phyloP scores from a whole-genome alignment of 805 yeast genomes.

The Zygosaccharomyces rouxii region DNA sequence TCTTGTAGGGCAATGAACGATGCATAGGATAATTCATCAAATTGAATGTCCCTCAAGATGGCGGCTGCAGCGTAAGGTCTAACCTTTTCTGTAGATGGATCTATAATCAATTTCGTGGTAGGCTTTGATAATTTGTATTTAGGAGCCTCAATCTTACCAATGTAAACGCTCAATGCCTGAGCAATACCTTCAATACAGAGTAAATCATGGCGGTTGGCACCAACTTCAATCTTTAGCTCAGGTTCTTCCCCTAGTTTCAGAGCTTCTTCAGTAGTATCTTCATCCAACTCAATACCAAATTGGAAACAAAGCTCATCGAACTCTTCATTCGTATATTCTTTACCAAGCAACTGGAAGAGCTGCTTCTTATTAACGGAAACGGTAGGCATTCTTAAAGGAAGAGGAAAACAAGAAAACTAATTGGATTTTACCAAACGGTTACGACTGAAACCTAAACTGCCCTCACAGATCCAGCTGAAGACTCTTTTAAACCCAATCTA shows the following conservation, averaged over 20 bases:
- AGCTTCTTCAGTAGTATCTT: constrained; percentile 77
- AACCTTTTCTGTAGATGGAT: constrained; percentile 63
- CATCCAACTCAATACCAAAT: constrained; percentile 96
- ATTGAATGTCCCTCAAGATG: constrained; percentile 75
- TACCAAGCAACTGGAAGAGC: constrained; percentile 74
- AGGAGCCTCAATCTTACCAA: constrained; percentile 67
- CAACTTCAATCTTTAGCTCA: constrained; percentile 93
- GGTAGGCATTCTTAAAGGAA: constrained; percentile 72
- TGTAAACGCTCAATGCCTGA: constrained; percentile 85
- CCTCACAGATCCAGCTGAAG: background rate
- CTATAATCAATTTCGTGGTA: constrained; percentile 66
- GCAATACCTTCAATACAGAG: constrained; percentile 98
- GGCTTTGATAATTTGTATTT: constrained; percentile 57
- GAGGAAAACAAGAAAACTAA: background rate
- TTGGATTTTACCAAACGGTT: background rate
- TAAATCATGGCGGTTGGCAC: constrained; percentile 98
- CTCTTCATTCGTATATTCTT: constrained; percentile 72
- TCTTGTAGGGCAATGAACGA: constrained; percentile 96
- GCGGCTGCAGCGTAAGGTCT: constrained; percentile 97
- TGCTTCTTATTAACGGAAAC: constrained; percentile 92
- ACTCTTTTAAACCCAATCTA: background rate
- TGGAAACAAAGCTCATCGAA: constrained; percentile 97
- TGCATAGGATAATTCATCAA: constrained; percentile 81
- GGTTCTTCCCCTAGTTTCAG: constrained; percentile 56
- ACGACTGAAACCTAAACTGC: background rate